Evolutionary conservation across 2,329 filamentous ascomycete genomes (phyloP), one percentile per base, ranked within the genome.

Genomic region (Tolypocladium endophyticum): DNA sequence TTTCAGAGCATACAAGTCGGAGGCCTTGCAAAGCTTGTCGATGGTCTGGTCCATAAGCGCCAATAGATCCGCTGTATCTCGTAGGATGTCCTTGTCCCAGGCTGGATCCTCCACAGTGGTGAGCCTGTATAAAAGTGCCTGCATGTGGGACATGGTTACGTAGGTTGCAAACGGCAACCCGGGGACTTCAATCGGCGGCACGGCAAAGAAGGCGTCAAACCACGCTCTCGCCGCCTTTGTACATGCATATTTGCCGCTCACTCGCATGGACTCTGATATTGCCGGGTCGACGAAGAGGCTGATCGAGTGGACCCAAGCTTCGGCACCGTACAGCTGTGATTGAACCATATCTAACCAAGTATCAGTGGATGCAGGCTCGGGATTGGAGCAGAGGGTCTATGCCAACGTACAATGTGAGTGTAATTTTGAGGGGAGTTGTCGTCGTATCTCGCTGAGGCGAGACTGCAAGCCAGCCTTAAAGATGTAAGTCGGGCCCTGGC

Each of bases 81-180:
- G 69, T 7, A 77, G 68, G 1, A 71, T 61, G 4, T 71, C 68
- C 58, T 71, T 73, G 59, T 79, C 75, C 76, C 76, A 79, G 7
- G 67, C 72, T 2, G 73, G 72, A 54, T 74, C 71, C 9, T 77
- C 74, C 4, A 72, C 67, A 0, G 70, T 73, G 2, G 73, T 73
- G 28, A 79, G 71, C 8, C 70, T 68, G 63, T 76, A 77, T 8
- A 78, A 65, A 2, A 70, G 65, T 9, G 75, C 65, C 28, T 77
- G 67, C 54, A 71, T 68, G 18, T 75, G 73, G 2, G 71, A 71
- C 6, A 76, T 62, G 52, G 72, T 69, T 9, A 71, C 66, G 45
- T 72, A 73, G 18, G 72, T 61, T 7, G 66, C 61, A 45, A 77
- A 72, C 0, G 76, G 70, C 11, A 73, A 59, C 4, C 68, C 70